Percentiles rank a stretch among this genome's conserved stretches.
phyloP scores from a whole-genome alignment of 331 rosid species.

The Prunus yedoensis region DNA sequence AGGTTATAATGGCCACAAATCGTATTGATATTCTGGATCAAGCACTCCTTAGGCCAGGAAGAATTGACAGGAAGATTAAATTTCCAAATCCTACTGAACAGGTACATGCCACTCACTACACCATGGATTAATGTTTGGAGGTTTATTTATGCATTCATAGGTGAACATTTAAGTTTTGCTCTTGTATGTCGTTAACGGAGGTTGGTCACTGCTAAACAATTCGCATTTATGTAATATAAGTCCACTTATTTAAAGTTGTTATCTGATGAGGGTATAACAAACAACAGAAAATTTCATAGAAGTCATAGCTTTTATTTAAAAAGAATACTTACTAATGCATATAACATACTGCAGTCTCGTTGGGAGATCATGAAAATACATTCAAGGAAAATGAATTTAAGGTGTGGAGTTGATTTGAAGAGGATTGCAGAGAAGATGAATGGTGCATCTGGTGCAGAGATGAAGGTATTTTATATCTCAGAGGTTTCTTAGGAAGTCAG shows the following conservation, averaged over 20 bases:
- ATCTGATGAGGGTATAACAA: no score
- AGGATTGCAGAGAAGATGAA: conserved; percentile 97
- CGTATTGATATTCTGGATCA: conserved; percentile 98
- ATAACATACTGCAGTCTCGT: conserved; percentile 60
- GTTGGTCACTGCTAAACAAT: not conserved
- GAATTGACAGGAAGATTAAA: conserved; percentile 93
- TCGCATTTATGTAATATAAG: not conserved
- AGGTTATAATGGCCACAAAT: conserved; percentile 98
- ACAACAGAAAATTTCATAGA: no score
- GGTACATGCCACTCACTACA: conserved; percentile 32
- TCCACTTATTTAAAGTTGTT: not conserved
- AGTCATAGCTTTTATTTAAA: no score
- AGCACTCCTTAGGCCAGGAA: conserved; percentile 97
- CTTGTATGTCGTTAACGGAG: not conserved
- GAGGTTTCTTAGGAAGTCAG: not conserved
- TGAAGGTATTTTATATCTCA: conserved; percentile 60
- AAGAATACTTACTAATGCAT: not conserved
- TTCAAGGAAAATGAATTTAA: conserved; percentile 96
- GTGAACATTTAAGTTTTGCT: not conserved
- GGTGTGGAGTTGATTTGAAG: conserved; percentile 98
- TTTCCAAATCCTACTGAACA: conserved; percentile 96
- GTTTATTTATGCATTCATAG: not conserved
- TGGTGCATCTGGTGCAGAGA: conserved; percentile 99
- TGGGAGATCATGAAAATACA: conserved; percentile 91
- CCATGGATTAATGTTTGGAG: not conserved